phyloP scores from a whole-genome alignment of 2,329 filamentous ascomycete species.

The Stagonosporopsis tanaceti region DNA sequence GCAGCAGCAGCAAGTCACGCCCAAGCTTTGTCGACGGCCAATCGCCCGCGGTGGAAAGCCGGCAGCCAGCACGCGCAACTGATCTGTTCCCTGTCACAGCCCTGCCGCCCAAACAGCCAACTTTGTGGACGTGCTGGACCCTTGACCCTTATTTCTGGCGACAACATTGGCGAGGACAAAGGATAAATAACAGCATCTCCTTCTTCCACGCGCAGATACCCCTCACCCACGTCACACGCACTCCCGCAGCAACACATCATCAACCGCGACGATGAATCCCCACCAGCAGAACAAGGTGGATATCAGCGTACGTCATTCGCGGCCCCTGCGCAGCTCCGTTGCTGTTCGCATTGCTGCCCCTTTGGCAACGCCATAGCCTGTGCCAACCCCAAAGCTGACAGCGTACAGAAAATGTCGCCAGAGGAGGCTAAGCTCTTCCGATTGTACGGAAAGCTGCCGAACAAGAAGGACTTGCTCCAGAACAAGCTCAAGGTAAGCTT shows the following conservation, averaged over 20 bases:
- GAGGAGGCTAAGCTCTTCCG: slow-evolving; percentile 97
- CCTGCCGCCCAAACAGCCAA: slow-evolving; percentile 36
- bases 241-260: slow-evolving; percentile 20
- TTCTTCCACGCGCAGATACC: slow-evolving; percentile 19
- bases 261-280: slow-evolving; percentile 75
- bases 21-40: slow-evolving; percentile 39
- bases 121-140: slow-evolving; percentile 30
- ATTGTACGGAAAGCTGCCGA: slow-evolving; percentile 96
- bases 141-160: slow-evolving; percentile 29
- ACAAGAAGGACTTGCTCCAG: slow-evolving; percentile 93
- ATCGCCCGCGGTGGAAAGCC: slow-evolving; percentile 35
- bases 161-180: slow-evolving; percentile 36
- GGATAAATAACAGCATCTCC: slow-evolving; percentile 34
- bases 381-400: slow-evolving; percentile 29
- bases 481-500: slow-evolving; percentile 85
- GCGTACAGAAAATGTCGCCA: slow-evolving; percentile 78
- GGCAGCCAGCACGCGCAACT: slow-evolving; percentile 32
- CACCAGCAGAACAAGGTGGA: slow-evolving; percentile 99
- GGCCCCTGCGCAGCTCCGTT: slow-evolving; percentile 24
- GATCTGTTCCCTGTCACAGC: slow-evolving; percentile 42
- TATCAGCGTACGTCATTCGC: slow-evolving; percentile 75
- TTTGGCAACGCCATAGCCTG: slow-evolving; percentile 8
- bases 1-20: slow-evolving; percentile 36
- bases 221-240: slow-evolving; percentile 23
- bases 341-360: slow-evolving; percentile 14